Evolutionary conservation across 805 yeast genomes (phyloP).

Genomic region (Myxozyma neglecta): DNA sequence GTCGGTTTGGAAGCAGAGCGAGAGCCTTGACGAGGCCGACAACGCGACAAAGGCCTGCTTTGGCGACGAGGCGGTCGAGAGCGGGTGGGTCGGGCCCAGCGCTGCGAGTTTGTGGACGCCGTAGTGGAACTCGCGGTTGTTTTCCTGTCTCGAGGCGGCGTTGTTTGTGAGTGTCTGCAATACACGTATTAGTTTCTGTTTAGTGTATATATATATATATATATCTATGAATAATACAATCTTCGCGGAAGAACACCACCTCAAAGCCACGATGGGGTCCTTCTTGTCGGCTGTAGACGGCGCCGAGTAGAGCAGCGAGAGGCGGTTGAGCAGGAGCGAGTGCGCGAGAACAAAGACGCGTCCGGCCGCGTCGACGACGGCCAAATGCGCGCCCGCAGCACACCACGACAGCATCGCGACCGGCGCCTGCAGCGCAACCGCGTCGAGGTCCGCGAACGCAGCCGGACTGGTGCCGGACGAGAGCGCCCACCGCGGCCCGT

Average conservation of each 20-base stretch:
- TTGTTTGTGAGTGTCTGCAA: conserved; percentile 25
- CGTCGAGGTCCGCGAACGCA: conserved; percentile 36
- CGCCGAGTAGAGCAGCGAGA: conserved; percentile 33
- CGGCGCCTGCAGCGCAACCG: conserved; percentile 26
- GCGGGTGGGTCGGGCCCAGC: conserved; percentile 66
- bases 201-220: conserved; percentile 35
- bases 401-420: conserved; percentile 64
- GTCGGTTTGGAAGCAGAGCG: conserved; percentile 49
- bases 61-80: conserved; percentile 41
- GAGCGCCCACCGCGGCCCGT: conserved; percentile 78
- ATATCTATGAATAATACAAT: conserved; percentile 45
- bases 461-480: conserved; percentile 50
- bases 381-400: conserved; percentile 75
- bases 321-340: conserved; percentile 34
- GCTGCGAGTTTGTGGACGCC: conserved; percentile 60
- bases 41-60: conserved; percentile 72
- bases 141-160: conserved; percentile 23
- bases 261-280: conserved; percentile 49
- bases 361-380: conserved; percentile 72
- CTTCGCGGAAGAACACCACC: conserved; percentile 77
- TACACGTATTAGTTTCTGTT: too few relatives aligned
- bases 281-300: conserved; percentile 24
- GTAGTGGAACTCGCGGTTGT: conserved; percentile 47
- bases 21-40: conserved; percentile 57
- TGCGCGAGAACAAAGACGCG: conserved; percentile 54